Base-by-base conservation (phyloP, 2,329 filamentous ascomycete genomes). In the Leptographium galeiforme region DNA sequence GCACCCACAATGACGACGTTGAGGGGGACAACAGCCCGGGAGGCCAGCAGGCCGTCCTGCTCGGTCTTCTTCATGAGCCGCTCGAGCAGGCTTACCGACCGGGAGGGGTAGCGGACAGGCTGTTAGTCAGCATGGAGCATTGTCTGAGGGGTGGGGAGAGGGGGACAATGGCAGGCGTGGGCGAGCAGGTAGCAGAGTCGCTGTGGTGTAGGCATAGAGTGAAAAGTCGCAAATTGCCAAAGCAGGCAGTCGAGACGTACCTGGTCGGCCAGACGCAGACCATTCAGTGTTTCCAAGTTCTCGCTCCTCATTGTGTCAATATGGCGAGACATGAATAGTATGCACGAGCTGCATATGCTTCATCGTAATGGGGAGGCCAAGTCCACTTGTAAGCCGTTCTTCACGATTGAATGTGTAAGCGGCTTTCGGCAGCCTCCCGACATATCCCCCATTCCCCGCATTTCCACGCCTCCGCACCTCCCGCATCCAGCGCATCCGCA, bases 1-100 rank as follows among this genome's bases (percentile, higher is more conserved):
- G 48, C 53, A 4, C 53, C 53, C 10, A 54, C 53, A 18, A 55
- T 30, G 12, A 66, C 50, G 38, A 68, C 58, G 12, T 57, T 46
- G 10, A 61, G 46, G 18, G 49, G 48, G 8, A 47, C 45, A 4
- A 33, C 13, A 1, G 45, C 45, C 13, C 25, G 25, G 14, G 45
- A 47, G 30, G 45, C 45, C 16, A 47, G 43, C 43, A 13, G 25
- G 19, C 43, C 43, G 25, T 32, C 25, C 25, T 32, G 19, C 19
- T 45, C 43, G 19, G 18, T 19, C 43, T 8, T 30, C 43, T 32
- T 45, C 19, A 13, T 18, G 1, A 45, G 43, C 4, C 43, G 43
- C 43, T 32, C 43, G 43, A 45, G 43, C 45, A 47, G 32, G 30
- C 32, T 2, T 6, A 47, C 30, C 19, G 45, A 47, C 11, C 45